Conservation (phyloP, 2,329 filamentous ascomycete species). For the Stachybotrys chlorohalonatus region DNA sequence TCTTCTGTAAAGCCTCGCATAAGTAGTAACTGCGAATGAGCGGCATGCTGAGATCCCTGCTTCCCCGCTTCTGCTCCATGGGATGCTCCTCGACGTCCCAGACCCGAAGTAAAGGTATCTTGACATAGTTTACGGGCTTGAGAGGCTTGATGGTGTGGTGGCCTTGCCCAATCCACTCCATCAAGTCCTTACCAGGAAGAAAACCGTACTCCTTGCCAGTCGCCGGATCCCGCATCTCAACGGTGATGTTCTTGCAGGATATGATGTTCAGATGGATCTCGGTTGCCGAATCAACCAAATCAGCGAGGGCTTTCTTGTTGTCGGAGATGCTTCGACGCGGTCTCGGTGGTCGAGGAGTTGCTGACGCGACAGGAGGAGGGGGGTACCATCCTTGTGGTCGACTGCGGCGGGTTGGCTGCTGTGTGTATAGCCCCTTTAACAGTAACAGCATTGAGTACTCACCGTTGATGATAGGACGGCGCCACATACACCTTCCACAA, state of each 20-base stretch:
- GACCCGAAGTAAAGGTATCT: too few species aligned
- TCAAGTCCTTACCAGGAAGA: neutral
- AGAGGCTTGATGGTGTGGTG: too few species aligned
- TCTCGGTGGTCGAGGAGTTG: neutral
- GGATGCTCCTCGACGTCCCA: too few species aligned
- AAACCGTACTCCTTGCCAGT: neutral
- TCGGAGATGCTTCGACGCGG: too few species aligned
- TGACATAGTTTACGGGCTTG: too few species aligned
- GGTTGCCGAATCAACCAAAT: neutral
- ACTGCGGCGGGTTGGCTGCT: neutral
- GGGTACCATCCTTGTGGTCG: neutral
- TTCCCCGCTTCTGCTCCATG: too few species aligned
- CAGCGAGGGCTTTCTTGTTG: neutral
- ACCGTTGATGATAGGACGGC: neutral
- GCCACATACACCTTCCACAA: neutral
- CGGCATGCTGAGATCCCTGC: too few species aligned
- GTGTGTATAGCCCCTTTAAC: neutral
- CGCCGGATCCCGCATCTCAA: neutral
- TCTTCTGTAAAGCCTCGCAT: too few species aligned
- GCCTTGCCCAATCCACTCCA: neutral
- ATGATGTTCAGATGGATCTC: neutral
- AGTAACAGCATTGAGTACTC: too few species aligned
- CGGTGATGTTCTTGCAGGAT: neutral
- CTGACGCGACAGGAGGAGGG: neutral
- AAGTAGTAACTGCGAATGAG: too few species aligned